A percentile compares a stretch with the other conserved stretches of the same genome.
These are phyloP conservation scores for Penicillium bovifimosum DNA, from an alignment of 495 filamentous ascomycete genomes.

Conservation along the genomic window DNA sequence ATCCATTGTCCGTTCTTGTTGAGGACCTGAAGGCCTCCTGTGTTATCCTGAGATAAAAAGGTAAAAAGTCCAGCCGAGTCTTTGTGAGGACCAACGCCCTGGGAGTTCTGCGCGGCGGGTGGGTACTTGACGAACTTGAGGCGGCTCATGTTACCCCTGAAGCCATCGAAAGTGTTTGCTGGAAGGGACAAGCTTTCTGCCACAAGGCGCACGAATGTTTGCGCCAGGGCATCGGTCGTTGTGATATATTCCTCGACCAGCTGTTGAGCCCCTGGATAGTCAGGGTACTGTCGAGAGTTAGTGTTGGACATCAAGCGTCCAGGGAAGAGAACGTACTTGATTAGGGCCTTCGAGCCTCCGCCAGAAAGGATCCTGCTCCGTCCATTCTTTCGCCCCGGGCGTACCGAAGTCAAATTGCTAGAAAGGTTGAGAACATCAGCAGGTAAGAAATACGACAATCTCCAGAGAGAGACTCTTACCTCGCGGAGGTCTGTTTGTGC, in stretches of 20 bases:
- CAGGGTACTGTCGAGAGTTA: constrained; percentile 40
- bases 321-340: constrained; percentile 20
- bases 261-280: constrained; percentile 54
- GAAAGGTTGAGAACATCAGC: neutral
- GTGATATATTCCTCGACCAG: constrained; percentile 79
- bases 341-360: constrained; percentile 41
- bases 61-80: constrained; percentile 66
- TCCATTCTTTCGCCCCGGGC: constrained; percentile 28
- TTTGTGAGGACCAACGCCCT: constrained; percentile 88
- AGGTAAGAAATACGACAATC: neutral
- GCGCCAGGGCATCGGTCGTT: constrained; percentile 62
- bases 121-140: constrained; percentile 93
- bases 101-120: constrained; percentile 54
- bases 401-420: constrained; percentile 45
- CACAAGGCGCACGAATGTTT: constrained; percentile 70
- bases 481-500: constrained; percentile 38
- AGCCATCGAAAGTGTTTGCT: constrained; percentile 66
- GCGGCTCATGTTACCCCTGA: constrained; percentile 84
- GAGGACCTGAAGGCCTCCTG: constrained; percentile 46
- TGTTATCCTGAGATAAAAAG: constrained; percentile 50
- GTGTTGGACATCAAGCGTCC: neutral
- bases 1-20: constrained; percentile 47
- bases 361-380: constrained; percentile 73
- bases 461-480: constrained; percentile 11
- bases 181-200: constrained; percentile 79